Evolutionary conservation across 1,284 basidiomycete genomes (phyloP), one percentile per base, ranked within the genome.

Genomic region (Trametes sp.): DNA sequence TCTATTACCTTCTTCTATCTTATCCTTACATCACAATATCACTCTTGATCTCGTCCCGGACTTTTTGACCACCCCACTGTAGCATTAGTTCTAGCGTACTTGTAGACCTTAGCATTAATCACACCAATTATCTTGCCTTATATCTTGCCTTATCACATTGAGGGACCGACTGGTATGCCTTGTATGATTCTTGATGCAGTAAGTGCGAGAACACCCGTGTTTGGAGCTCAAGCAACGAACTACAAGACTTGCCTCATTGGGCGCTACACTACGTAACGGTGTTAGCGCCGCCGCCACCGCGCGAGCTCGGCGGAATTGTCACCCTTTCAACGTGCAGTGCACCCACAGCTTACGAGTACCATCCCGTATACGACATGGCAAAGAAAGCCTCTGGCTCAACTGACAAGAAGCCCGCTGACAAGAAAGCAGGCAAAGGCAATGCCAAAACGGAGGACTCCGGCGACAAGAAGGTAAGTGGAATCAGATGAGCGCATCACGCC

Each of bases 341-440:
- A 26, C 1, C 19, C 21, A 24, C 28, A 21, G 48, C 29, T n/a
- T n/a, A 24, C 13, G 50, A 36, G 24, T 33, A 44, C 38, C 5
- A 14, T 13, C 45, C 21, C 24, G 51, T n/a, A 21, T 11, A 16
- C 31, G 29, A 7, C 36, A 88, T 87, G 85, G 81, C 81, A 41
- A 88, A 87, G 79, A 88, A 85, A 72, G 72, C 74, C 11, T 56
- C 57, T 8, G 67, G 65, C 24, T 65, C 79, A 21, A 63, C 70
- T 23, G 75, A 76, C 33, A 80, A 78, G 70, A 75, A 76, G 59
- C 41, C 63, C 23, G 72, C 69, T 7, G 78, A 78, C 51, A 79
- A 80, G 61, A 83, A 82, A 66, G 73, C 67, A 21, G 73, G 69
- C 33, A 82, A 82, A 63, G 72, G 73, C 26, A 66, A 72, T 14